Base-by-base conservation (phyloP, 768 basidiomycete genomes). In the Mycena amicta region DNA sequence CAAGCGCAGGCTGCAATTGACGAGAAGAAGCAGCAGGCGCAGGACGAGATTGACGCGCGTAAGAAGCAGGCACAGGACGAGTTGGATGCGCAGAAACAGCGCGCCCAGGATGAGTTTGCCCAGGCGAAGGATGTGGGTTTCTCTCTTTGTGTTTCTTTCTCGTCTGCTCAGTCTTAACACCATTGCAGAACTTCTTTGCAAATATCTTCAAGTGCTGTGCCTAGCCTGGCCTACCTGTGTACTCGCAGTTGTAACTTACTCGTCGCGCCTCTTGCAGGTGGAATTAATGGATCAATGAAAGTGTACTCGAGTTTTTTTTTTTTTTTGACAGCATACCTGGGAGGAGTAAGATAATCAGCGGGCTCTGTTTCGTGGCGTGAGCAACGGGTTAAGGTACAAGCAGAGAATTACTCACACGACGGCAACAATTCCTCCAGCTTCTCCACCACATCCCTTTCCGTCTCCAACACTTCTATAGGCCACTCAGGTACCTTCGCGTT, bases 1-100 rank as follows among this genome's bases (percentile, higher is more conserved):
- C 60, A 70, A 41, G 72, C 67, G 12, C 61, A 70, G 65, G 69
- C 40, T 3, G 50, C 46, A 37, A 51, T 57, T n/a, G 56, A 61
- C 11, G 37, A 25, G 29, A 22, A 25, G 39, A 55, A 55, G 29
- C 27, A 55, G 43, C 46, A 43, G 23, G 55, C 55, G 29, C 46
- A 55, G 43, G 27, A 55, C 16, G 53, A 6, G 43, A 27, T 55
- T 16, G 53, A 55, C 27, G 49, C 47, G 15, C 29, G 37, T 31
- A 57, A 60, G 45, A 50, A 60, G 23, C 54, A 56, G 25, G 59
- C 59, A 18, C 59, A 61, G 52, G 55, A 33, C 25, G 49, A 53
- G 41, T 5, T 62, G 25, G 43, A 61, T 20, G 56, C 60, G 3
- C 52, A 57, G 37, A 62, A 62, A 30, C 31, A 39, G 2, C 30